Percentiles rank a stretch among this genome's conserved stretches.
phyloP scores from a whole-genome alignment of 2,329 filamentous ascomycete species.

The Sarocladium brachiariae region DNA sequence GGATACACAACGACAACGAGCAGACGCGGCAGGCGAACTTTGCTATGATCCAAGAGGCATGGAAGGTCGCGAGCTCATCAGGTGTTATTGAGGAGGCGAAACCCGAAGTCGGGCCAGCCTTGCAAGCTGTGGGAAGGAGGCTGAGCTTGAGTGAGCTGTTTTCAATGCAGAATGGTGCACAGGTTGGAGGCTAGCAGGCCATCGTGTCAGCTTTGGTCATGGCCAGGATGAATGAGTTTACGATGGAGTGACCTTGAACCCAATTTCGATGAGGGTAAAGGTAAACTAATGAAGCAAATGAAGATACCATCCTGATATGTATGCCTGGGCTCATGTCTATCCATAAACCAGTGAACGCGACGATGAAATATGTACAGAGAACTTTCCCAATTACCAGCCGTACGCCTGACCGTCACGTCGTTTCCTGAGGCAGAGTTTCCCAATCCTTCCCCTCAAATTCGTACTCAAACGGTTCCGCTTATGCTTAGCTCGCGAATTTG shows the following conservation, averaged over 20 bases:
- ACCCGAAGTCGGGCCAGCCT: conserved; percentile 32
- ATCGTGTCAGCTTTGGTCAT: neutral
- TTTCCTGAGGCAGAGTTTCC: neutral
- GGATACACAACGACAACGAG: conserved; percentile 45
- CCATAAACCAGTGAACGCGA: neutral
- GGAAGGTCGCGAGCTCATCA: conserved; percentile 29
- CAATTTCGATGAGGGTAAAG: no score
- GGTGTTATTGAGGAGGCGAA: conserved; percentile 22
- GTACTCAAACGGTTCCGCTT: conserved; percentile 55
- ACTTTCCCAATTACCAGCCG: conserved; percentile 4
- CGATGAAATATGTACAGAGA: conserved; percentile 7
- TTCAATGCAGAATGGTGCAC: conserved; percentile 21
- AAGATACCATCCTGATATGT: conserved; percentile 32
- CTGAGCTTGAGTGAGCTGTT: conserved; percentile 41
- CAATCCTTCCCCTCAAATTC: neutral
- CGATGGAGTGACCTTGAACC: no score
- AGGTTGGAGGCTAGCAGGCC: neutral
- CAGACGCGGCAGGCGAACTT: conserved; percentile 36
- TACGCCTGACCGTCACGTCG: conserved; percentile 10
- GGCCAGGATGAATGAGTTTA: no score
- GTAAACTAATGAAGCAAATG: conserved; percentile 1
- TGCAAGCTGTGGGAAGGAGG: conserved; percentile 36
- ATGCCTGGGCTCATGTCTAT: conserved; percentile 5
- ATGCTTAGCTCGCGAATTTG: conserved; percentile 97
- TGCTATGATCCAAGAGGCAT: conserved; percentile 35